phyloP scores from a whole-genome alignment of 2,329 filamentous ascomycete species.

The Aulographum hederae region DNA sequence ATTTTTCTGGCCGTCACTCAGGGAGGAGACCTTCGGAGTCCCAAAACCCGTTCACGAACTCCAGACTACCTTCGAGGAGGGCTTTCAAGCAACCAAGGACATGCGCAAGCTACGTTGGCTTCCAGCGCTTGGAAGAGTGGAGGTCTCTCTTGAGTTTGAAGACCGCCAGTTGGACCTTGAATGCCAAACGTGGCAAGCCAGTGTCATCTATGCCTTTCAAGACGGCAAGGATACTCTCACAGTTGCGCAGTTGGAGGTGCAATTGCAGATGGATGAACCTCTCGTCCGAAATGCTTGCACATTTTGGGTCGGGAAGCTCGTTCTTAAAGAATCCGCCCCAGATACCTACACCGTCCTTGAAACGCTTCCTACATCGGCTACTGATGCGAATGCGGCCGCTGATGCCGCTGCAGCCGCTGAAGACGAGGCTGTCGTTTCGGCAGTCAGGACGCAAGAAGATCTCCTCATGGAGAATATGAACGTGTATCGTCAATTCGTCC shows the following conservation, averaged over 20 bases:
- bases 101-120: conserved; percentile 81
- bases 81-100: conserved; percentile 65
- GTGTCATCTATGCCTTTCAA: conserved; percentile 72
- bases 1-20: conserved; percentile 79
- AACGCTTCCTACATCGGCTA: conserved; percentile 22
- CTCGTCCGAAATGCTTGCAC: conserved; percentile 47
- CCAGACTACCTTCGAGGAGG: conserved; percentile 52
- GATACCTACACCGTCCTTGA: conserved; percentile 53
- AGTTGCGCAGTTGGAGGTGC: conserved; percentile 26
- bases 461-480: conserved; percentile 49
- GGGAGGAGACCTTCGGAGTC: conserved; percentile 48
- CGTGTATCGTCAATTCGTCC: conserved; percentile 82
- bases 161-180: conserved; percentile 61
- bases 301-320: conserved; percentile 54
- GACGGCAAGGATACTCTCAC: conserved; percentile 7
- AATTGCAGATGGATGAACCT: conserved; percentile 55
- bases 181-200: conserved; percentile 70
- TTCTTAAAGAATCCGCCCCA: conserved; percentile 36
- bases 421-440: conserved; percentile 24
- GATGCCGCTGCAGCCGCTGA: conserved; percentile 17
- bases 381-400: conserved; percentile 12
- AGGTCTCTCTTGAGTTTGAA: conserved; percentile 62
- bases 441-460: conserved; percentile 32
- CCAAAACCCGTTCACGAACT: conserved; percentile 39
- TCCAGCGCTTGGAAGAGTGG: conserved; percentile 61